Conservation (phyloP, 345 rosid genomes). For the Syzygium oleosum region DNA sequence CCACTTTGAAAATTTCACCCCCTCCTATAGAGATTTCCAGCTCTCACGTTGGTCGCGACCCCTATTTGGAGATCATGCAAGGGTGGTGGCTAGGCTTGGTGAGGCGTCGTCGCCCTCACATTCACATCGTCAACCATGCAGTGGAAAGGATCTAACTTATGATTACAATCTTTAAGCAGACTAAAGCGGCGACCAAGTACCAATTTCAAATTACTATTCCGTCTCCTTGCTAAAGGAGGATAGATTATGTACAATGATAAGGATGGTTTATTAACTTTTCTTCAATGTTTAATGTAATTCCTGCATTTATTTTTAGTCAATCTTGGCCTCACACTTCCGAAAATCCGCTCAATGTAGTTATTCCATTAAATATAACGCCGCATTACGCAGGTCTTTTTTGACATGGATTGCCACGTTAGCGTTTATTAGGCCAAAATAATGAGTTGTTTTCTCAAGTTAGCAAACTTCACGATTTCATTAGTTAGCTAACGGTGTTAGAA, state of each 20-base stretch:
- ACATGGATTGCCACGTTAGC: not conserved
- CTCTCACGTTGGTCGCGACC: fast-evolving
- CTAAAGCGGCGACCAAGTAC: not conserved
- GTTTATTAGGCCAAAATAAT: not conserved
- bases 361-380: fast-evolving
- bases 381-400: not conserved
- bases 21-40: not conserved
- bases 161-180: not conserved
- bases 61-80: not conserved
- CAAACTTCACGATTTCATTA: not conserved
- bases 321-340: no score
- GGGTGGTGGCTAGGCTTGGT: not conserved
- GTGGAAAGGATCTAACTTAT: not conserved
- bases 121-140: not conserved
- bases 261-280: not conserved
- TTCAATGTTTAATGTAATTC: not conserved
- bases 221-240: not conserved
- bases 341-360: not conserved
- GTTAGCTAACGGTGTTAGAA: not conserved
- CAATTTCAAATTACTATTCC: not conserved
- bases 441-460: not conserved
- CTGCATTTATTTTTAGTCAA: not conserved
- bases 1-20: not conserved
- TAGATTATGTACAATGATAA: not conserved
- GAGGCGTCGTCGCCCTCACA: not conserved